These are phyloP conservation scores for Inonotus hispidus DNA, from an alignment of 1,284 basidiomycete species.

Conservation along the genomic window DNA sequence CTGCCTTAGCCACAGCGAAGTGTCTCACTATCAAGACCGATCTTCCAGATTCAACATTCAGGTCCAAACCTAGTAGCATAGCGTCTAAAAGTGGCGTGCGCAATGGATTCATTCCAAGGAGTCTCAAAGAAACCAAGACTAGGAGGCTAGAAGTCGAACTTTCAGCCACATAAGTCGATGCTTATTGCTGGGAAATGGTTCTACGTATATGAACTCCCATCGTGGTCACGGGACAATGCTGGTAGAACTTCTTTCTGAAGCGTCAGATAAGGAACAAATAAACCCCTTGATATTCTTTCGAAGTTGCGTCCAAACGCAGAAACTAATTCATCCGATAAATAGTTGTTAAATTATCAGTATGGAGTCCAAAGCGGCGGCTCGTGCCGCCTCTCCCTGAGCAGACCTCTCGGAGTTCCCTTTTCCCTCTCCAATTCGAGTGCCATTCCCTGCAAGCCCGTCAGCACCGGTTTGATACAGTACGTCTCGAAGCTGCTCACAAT, in stretches of 20 bases:
- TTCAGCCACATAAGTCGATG: no score
- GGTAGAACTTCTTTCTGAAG: no score
- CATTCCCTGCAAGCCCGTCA: neutral
- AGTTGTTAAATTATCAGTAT: neutral
- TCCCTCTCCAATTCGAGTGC: neutral
- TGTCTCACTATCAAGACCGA: no score
- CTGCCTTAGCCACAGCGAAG: no score
- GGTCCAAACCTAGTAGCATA: neutral
- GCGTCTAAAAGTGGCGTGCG: neutral
- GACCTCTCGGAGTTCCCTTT: neutral
- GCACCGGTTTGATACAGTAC: neutral
- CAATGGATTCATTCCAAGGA: neutral
- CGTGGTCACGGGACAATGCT: no score
- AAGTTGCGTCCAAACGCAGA: neutral
- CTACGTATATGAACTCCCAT: no score
- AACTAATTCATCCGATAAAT: neutral
- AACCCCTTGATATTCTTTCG: no score
- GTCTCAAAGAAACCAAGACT: neutral
- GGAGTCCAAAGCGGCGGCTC: neutral
- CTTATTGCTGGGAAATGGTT: no score
- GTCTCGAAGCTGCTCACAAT: neutral
- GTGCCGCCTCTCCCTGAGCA: conserved; percentile 5
- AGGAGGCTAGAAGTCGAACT: neutral
- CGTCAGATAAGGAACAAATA: no score
- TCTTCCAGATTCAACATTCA: no score